Conservation (phyloP, 2,329 filamentous ascomycete genomes). For the Venturia oleaginea region DNA sequence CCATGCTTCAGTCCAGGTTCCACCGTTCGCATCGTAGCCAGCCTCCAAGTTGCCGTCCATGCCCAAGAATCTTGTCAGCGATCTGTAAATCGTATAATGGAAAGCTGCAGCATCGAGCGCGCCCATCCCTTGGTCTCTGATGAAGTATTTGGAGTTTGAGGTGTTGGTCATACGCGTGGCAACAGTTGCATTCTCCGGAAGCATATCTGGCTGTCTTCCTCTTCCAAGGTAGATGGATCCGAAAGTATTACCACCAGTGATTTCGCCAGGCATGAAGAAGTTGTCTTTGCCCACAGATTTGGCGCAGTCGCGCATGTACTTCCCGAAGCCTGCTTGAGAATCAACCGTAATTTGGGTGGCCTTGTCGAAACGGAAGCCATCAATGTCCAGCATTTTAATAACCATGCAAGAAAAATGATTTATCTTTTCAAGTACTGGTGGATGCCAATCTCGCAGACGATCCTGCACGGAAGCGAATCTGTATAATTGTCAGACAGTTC, state of each 20-base stretch:
- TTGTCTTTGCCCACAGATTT: conserved; percentile 47
- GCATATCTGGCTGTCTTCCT: conserved; percentile 41
- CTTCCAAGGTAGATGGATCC: conserved; percentile 52
- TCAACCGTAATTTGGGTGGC: conserved; percentile 55
- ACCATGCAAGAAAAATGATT: conserved; percentile 53
- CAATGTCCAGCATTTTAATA: conserved; percentile 51
- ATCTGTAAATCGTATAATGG: conserved; percentile 53
- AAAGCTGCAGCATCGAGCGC: conserved; percentile 52
- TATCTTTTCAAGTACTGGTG: conserved; percentile 46
- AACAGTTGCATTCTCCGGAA: conserved; percentile 34
- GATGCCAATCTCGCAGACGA: conserved; percentile 53
- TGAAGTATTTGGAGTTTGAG: conserved; percentile 29
- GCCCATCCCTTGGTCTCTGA: conserved; percentile 42
- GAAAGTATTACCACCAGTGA: conserved; percentile 53
- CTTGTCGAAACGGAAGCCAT: conserved; percentile 57
- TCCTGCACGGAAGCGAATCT: conserved; percentile 52
- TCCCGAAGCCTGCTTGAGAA: conserved; percentile 41
- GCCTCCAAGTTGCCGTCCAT: conserved; percentile 48
- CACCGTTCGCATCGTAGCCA: conserved; percentile 42
- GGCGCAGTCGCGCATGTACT: conserved; percentile 41
- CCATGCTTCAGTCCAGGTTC: conserved; percentile 44
- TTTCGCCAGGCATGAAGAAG: conserved; percentile 54
- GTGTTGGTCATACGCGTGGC: conserved; percentile 41
- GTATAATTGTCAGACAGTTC: neutral
- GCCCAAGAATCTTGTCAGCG: conserved; percentile 49